A percentile compares a stretch with the other conserved stretches of the same genome.
Conservation (phyloP, 257 asterid species). For the Asclepias syriaca region DNA sequence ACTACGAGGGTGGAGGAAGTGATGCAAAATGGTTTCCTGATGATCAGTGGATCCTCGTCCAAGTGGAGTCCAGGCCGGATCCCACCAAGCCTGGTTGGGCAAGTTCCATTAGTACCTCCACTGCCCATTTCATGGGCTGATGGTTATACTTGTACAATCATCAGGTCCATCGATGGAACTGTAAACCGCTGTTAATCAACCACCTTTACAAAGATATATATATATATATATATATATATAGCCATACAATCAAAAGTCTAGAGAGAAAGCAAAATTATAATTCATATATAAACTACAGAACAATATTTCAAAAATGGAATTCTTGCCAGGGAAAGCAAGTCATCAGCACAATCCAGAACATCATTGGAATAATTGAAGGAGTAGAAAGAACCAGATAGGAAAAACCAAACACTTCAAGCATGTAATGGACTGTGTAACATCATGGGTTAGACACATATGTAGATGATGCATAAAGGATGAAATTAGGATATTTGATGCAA, state of each 20-base stretch:
- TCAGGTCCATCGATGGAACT: slow-evolving; percentile 21
- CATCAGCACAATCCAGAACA: slow-evolving; percentile 69
- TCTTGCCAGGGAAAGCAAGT: slow-evolving; percentile 75
- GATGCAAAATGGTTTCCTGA: slow-evolving; percentile 77
- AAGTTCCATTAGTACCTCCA: slow-evolving; percentile 75
- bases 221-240: background rate
- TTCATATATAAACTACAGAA: background rate
- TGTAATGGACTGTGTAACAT: background rate
- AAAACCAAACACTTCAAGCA: background rate
- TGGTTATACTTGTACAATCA: slow-evolving; percentile 23
- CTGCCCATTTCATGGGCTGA: slow-evolving; percentile 74
- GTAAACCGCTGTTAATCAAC: slow-evolving; percentile 25
- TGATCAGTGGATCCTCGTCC: slow-evolving; percentile 87
- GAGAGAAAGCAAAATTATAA: background rate
- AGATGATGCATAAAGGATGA: slow-evolving; percentile 3
- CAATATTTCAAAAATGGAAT: too few species aligned
- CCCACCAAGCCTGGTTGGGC: slow-evolving; percentile 95
- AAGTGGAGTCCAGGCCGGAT: slow-evolving; percentile 82
- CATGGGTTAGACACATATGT: background rate
- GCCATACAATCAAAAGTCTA: background rate
- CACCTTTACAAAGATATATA: too few species aligned
- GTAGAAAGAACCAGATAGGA: slow-evolving; percentile 86
- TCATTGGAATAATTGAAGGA: slow-evolving; percentile 80
- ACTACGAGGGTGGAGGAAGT: slow-evolving; percentile 71
- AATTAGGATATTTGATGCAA: background rate